Conservation (phyloP, 495 filamentous ascomycete species). For the Podospora sp. region DNA sequence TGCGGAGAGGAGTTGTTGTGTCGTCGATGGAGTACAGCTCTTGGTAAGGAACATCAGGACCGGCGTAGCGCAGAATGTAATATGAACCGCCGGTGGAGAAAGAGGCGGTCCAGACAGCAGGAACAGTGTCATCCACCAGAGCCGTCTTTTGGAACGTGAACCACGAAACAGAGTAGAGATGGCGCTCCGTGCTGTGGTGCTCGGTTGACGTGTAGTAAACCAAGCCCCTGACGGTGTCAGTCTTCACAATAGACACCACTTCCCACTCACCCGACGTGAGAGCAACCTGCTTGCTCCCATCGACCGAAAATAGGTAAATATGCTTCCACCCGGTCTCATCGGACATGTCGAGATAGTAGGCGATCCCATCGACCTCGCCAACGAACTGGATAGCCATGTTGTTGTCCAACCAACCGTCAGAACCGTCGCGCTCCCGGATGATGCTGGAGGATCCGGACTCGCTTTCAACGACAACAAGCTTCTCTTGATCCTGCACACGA, state of each 20-base stretch:
- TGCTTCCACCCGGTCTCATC: slow-evolving; percentile 59
- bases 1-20: slow-evolving; percentile 46
- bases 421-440: slow-evolving; percentile 54
- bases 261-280: slow-evolving; percentile 61
- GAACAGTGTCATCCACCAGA: slow-evolving; percentile 52
- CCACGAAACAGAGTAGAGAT: slow-evolving; percentile 57
- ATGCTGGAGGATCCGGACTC: slow-evolving; percentile 38
- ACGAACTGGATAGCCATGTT: slow-evolving; percentile 53
- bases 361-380: slow-evolving; percentile 29
- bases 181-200: slow-evolving; percentile 56
- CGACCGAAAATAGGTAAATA: slow-evolving; percentile 57
- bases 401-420: slow-evolving; percentile 61
- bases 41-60: slow-evolving; percentile 60
- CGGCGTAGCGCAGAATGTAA: slow-evolving; percentile 59
- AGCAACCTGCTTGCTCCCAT: slow-evolving; percentile 45
- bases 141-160: slow-evolving; percentile 48
- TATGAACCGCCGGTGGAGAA: slow-evolving; percentile 56
- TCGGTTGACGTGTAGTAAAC: slow-evolving; percentile 60
- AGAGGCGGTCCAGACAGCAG: slow-evolving; percentile 56
- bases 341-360: slow-evolving; percentile 58
- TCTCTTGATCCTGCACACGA: slow-evolving; percentile 59
- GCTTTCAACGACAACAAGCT: slow-evolving; percentile 54
- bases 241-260: slow-evolving; percentile 51
- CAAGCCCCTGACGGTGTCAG: slow-evolving; percentile 51
- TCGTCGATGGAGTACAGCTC: slow-evolving; percentile 52